phyloP scores from a whole-genome alignment of 2,329 filamentous ascomycete genomes.

The Zopfia rhizophila region DNA sequence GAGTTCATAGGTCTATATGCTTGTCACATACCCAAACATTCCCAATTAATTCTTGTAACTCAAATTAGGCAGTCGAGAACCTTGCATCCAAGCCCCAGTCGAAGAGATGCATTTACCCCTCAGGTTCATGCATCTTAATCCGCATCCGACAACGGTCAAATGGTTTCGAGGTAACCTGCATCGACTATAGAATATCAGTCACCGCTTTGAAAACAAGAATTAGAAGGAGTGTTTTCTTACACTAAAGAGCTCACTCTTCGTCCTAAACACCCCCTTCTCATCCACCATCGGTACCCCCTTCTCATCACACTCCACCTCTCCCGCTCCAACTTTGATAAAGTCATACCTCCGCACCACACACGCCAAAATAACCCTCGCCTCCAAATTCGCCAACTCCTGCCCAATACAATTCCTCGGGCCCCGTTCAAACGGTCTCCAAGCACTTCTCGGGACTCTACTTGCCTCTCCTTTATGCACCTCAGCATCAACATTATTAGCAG shows the following conservation, averaged over 20 bases:
- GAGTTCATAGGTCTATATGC: too few species aligned
- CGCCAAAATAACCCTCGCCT: constrained; percentile 63
- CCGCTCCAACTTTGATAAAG: constrained; percentile 48
- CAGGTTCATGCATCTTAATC: constrained; percentile 20
- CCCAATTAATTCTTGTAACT: too few species aligned
- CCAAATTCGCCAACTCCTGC: constrained; percentile 66
- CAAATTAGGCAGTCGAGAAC: too few species aligned
- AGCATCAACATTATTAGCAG: constrained; percentile 25
- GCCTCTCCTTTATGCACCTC: constrained; percentile 17
- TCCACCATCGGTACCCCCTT: constrained; percentile 37
- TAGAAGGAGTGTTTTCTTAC: constrained; percentile 32
- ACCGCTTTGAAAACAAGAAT: constrained; percentile 4
- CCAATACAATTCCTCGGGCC: constrained; percentile 68
- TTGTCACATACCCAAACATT: too few species aligned
- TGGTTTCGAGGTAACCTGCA: constrained; percentile 43
- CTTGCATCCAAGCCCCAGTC: too few species aligned
- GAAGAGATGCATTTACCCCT: neutral
- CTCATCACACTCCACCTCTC: constrained; percentile 37
- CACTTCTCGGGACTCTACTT: constrained; percentile 50
- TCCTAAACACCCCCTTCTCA: constrained; percentile 40
- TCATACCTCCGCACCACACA: constrained; percentile 44
- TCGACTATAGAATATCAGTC: constrained; percentile 31
- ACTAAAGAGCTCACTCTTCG: constrained; percentile 44
- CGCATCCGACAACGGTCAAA: constrained; percentile 45
- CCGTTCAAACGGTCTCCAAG: constrained; percentile 66